These are phyloP conservation scores for Aspergillus fijiensis DNA, from an alignment of 2,329 filamentous ascomycete species.

Conservation along the genomic window DNA sequence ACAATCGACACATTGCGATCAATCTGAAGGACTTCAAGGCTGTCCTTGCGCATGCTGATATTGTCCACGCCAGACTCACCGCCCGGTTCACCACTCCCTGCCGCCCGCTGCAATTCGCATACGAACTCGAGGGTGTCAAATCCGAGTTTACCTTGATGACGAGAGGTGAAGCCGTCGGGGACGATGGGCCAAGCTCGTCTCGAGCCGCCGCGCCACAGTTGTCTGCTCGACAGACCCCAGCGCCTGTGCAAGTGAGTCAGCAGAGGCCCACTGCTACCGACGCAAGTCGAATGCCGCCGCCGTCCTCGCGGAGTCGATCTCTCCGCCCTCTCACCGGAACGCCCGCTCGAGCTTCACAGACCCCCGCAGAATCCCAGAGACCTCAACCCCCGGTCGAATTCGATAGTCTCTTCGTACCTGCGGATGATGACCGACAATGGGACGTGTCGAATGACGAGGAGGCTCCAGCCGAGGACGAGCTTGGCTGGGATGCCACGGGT, in stretches of 20 bases:
- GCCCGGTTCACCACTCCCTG: conserved; percentile 61
- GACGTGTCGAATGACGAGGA: conserved; percentile 58
- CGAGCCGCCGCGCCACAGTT: conserved; percentile 40
- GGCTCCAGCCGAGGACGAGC: conserved; percentile 58
- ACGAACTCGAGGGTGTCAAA: conserved; percentile 54
- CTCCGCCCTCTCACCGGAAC: conserved; percentile 35
- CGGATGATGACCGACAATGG: conserved; percentile 61
- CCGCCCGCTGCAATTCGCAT: conserved; percentile 61
- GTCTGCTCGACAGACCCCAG: conserved; percentile 42
- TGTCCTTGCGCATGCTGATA: conserved; percentile 62
- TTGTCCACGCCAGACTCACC: conserved; percentile 54
- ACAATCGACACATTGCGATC: conserved; percentile 61
- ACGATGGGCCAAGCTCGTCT: conserved; percentile 41
- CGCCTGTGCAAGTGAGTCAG: conserved; percentile 24
- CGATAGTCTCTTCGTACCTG: conserved; percentile 61
- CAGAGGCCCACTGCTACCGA: conserved; percentile 14
- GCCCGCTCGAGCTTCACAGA: conserved; percentile 24
- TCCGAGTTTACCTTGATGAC: conserved; percentile 67
- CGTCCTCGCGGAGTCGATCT: conserved; percentile 33
- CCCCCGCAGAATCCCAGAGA: conserved; percentile 25
- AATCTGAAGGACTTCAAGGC: conserved; percentile 67
- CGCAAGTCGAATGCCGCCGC: conserved; percentile 32
- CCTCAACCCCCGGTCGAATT: conserved; percentile 45
- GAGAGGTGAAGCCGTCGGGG: conserved; percentile 52
- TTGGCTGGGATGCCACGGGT: conserved; percentile 62